These are phyloP conservation scores for Mycosphaerelloides madeirae DNA, from an alignment of 2,329 filamentous ascomycete species.

Conservation along the genomic window DNA sequence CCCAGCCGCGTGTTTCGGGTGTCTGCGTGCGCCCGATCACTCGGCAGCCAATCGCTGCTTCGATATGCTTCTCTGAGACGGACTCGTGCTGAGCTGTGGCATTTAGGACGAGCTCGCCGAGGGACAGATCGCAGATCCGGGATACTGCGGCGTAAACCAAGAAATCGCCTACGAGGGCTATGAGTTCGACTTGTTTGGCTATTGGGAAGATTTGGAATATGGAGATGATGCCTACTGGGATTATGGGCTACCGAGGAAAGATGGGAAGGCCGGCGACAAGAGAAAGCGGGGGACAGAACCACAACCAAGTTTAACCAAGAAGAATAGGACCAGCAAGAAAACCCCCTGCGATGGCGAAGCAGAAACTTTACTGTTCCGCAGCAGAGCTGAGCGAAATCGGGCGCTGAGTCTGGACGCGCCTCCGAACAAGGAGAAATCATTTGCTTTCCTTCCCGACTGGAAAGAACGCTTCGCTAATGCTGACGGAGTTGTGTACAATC, in stretches of 20 bases:
- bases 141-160: slow-evolving; percentile 31
- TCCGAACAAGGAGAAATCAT: slow-evolving; percentile 28
- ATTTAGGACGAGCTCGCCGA: slow-evolving; percentile 47
- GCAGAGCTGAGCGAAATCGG: slow-evolving; percentile 15
- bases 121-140: slow-evolving; percentile 42
- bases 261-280: slow-evolving; percentile 25
- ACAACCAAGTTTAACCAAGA: slow-evolving; percentile 17
- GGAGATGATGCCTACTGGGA: slow-evolving; percentile 45
- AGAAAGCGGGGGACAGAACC: slow-evolving; percentile 25
- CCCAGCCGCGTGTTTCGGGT: slow-evolving; percentile 8
- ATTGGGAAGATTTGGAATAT: slow-evolving; percentile 47
- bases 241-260: slow-evolving; percentile 17
- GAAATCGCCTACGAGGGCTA: slow-evolving; percentile 28
- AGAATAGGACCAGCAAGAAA: slow-evolving; percentile 18
- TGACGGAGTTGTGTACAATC: slow-evolving; percentile 14
- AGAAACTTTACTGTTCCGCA: slow-evolving; percentile 22
- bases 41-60: neutral
- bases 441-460: slow-evolving; percentile 45
- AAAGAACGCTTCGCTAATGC: slow-evolving; percentile 34
- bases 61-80: neutral
- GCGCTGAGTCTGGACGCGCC: slow-evolving; percentile 5
- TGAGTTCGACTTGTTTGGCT: slow-evolving; percentile 47
- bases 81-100: slow-evolving; percentile 2
- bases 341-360: slow-evolving; percentile 6
- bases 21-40: slow-evolving; percentile 9